Percentiles rank a stretch among this genome's conserved stretches.
These are phyloP conservation scores for Colletotrichum cordylinicola DNA, from an alignment of 2,329 filamentous ascomycete species.

Conservation along the genomic window DNA sequence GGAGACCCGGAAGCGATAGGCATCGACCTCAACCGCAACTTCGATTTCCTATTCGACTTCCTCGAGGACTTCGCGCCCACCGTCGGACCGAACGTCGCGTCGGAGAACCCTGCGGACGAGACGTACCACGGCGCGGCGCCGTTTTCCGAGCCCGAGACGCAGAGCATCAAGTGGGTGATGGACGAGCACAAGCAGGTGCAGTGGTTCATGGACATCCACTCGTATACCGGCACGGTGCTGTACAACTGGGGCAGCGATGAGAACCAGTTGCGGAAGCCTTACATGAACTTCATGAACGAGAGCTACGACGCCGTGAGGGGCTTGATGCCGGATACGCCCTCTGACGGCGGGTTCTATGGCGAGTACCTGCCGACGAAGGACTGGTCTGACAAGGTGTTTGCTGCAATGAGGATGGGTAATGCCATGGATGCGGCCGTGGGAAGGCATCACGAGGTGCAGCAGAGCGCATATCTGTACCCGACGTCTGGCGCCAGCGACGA, in stretches of 20 bases:
- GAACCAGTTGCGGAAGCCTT: constrained; percentile 48
- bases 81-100: constrained; percentile 45
- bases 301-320: constrained; percentile 58
- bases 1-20: constrained; percentile 40
- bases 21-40: constrained; percentile 63
- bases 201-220: constrained; percentile 67
- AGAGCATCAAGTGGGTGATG: constrained; percentile 58
- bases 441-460: constrained; percentile 41
- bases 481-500: constrained; percentile 52
- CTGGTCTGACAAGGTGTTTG: constrained; percentile 32
- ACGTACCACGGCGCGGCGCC: constrained; percentile 56
- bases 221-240: constrained; percentile 48
- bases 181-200: constrained; percentile 53
- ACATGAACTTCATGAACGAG: constrained; percentile 58
- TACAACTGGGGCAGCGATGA: constrained; percentile 65
- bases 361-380: constrained; percentile 50
- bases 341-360: constrained; percentile 40
- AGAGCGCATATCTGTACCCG: constrained; percentile 48
- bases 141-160: constrained; percentile 62
- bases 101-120: constrained; percentile 47
- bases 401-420: constrained; percentile 37
- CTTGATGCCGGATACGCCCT: constrained; percentile 41
- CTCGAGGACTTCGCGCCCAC: constrained; percentile 44
- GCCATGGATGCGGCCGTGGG: constrained; percentile 46
- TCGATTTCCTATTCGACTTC: constrained; percentile 64